Base-by-base conservation (phyloP, 2,329 filamentous ascomycete genomes). In the Calonectria hawksworthii region DNA sequence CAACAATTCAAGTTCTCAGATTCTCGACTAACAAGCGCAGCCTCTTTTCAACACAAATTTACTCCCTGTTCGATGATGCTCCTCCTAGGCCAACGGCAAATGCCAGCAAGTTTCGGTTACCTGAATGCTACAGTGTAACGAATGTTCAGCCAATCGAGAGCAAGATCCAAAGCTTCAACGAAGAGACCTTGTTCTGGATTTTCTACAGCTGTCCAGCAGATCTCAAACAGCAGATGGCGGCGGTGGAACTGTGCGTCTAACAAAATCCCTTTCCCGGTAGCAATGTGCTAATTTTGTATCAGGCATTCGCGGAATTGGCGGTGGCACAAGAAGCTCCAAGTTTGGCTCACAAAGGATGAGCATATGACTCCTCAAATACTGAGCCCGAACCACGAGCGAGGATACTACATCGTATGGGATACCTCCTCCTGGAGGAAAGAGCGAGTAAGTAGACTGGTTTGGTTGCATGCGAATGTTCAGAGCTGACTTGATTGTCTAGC, bases 331-430 rank as follows among this genome's bases (percentile, higher is more conserved):
- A 92, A 92, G 82, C 84, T 92, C 30, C 90, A 92, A 77, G 83
- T 93, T 30, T 94, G 92, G 92, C 84, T 94, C 65, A 93, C 92
- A 7, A 93, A 93, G 83, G 92, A 93, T 79, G 91, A 93, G 72
- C 86, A 91, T 77, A 91, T 93, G 90, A 88, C 90, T 56, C 92
- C 92, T 36, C 90, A 92, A 73, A 87, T 89, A 21, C 83, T 93
- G 56, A 90, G 90, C 68, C 88, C 88, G 16, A 89, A 86, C 68
- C 90, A 91, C 65, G 92, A 94, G 83, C 89, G 92, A 74, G 92
- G 92, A 0, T 93, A 90, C 83, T 94, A 93, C 81, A 89, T 93
- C 74, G 89, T 93, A 72, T 94, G 92, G 89, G 91, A 93, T 78
- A 89, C 90, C 11, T 85, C 85, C n/a, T 87, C 86, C 68, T 93